Conservation (phyloP, 306 rosid species). For the Alnus rubra region DNA sequence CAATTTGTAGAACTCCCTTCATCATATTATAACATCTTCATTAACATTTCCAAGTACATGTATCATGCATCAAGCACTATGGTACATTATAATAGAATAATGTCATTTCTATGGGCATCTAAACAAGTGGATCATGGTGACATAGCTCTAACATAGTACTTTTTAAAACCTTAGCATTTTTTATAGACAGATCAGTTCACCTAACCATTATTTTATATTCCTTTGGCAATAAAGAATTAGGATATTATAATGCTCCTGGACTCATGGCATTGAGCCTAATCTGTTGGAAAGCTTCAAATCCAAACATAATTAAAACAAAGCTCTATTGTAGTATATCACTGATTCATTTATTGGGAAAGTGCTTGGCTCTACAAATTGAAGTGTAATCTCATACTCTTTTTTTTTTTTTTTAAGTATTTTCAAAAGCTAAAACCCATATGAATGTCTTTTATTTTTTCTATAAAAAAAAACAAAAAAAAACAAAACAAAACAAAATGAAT, state of each 20-base stretch:
- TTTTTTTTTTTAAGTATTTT: too few relatives aligned
- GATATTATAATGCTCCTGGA: conserved; percentile 11
- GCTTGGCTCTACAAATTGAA: too few relatives aligned
- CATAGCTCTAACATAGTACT: conserved; percentile 1
- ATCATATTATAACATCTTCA: not conserved
- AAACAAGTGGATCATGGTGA: conserved; percentile 10
- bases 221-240: conserved; percentile 20
- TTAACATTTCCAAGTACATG: not conserved
- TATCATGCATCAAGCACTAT: not conserved
- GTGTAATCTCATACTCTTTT: too few relatives aligned
- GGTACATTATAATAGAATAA: conserved; percentile 6
- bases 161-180: not conserved
- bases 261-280: not conserved
- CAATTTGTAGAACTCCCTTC: not conserved
- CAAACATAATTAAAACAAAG: not conserved
- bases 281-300: conserved; percentile 1
- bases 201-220: not conserved
- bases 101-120: conserved; percentile 27
- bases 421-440: not conserved
- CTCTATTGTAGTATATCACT: too few relatives aligned
- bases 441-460: not conserved
- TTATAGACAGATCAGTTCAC: conserved; percentile 33
- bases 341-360: too few relatives aligned
- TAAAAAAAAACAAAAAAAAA: too few relatives aligned
- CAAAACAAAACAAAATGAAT: too few relatives aligned